Evolutionary conservation across 768 basidiomycete species (phyloP), one percentile per base, ranked within the genome.

Genomic region (Calocybe gangraenosa): DNA sequence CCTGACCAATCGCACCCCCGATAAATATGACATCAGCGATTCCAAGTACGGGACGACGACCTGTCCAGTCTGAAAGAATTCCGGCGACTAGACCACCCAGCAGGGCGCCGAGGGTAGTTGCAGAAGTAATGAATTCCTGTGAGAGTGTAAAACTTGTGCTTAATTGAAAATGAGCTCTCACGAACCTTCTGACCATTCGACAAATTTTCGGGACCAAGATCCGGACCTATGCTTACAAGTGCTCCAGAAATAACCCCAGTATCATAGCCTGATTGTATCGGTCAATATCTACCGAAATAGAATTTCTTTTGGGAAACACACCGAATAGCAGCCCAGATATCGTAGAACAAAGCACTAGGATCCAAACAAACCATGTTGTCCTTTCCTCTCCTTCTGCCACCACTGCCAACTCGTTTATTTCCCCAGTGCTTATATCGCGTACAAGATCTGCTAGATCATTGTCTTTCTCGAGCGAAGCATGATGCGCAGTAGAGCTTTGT

Each of bases 241-340:
- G 87, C 83, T 20, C 87, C 87, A 44, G 84, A 87, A 18, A 90
- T 83, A 30, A 86, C 81, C 35, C 86, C 86, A 8, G 87, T 90
- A 57, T 90, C 87, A 55, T 89, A 90, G 19, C 87, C 85, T 87
- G 22, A 28, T 31, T 19, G 10, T 32, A 30, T 4, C 10, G 7
- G 9, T 38, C 21, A 38, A 37, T 22, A 33, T 17, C 2, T 11
- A 11, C 25, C 25, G 25, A 11, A 28, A 28, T 28, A 17, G 25
- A 38, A 15, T 18, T 11, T 28, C 32, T 19, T n/a, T 7, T 23
- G 11, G 15, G 18, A 21, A 42, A 57, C 81, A 21, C 43, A 85
- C 86, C 87, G 48, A 90, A 90, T 6, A 88, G 70, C 18, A 87
- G 61, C 14, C 85, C 87, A 10, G 84, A 85, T 44, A 90, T 83